Evolutionary conservation across 2,329 filamentous ascomycete genomes (phyloP), one percentile per base, ranked within the genome.

Genomic region (Ceratocystis variospora): DNA sequence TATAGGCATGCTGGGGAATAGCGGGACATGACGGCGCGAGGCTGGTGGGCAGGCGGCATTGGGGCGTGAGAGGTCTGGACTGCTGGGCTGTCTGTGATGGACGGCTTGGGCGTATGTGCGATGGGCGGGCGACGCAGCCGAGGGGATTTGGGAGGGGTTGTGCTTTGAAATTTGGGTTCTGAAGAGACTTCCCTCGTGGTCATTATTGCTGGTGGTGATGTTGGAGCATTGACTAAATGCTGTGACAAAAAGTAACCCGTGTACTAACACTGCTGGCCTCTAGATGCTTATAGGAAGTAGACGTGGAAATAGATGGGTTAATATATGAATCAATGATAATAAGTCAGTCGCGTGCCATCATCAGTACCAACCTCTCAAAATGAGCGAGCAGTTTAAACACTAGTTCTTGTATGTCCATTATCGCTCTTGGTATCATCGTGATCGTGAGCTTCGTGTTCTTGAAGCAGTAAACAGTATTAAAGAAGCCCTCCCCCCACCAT

Each of bases 151-250:
- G 71, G 73, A 73, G 70, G 71, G 72, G 75, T 76, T 66, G 71
- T 76, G 75, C 74, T 76, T 75, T 74, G 67, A 76, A 61, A 74
- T 64, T 69, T 73, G 75, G 75, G 74, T 75, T 75, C 74, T 75
- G 74, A 75, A 70, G 70, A 68, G 25, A 61, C 64, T 67, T 67
- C 67, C 67, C 37, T 41, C 37, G 37, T 41, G 37, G 37, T 15
- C 12, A 41, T 5, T 41, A 1, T 41, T 41, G 37, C 37, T 12
- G 37, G 10, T 15, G 37, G 37, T 41, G 37, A 15, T 41, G 37
- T 41, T 41, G 37, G 12, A 12, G 10, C 10, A 41, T 41, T 41
- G 37, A 41, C 37, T 10, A 41, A 41, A 4, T 41, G 3, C 4
- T 41, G 10, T 53, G 41, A 15, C 19, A 31, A 17, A 7, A 28